Evolutionary conservation across 2,329 filamentous ascomycete genomes (phyloP).

Genomic region (Aspergillus sergii): DNA sequence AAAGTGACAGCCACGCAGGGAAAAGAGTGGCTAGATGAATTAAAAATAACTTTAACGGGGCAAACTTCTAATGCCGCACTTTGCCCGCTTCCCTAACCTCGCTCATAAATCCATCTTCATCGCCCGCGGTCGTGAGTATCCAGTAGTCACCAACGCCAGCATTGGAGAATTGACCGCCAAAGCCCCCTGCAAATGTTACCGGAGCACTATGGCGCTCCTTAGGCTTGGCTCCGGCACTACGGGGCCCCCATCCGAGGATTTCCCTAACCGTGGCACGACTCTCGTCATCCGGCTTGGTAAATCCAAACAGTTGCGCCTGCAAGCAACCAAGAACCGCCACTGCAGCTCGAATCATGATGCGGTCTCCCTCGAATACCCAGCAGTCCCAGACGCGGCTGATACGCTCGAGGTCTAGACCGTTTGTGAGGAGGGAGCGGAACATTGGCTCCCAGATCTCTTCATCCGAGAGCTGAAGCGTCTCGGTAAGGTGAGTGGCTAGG

Average conservation of each 20-base stretch:
- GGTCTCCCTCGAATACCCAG: constrained; percentile 63
- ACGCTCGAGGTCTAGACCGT: constrained; percentile 55
- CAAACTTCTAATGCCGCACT: constrained; percentile 27
- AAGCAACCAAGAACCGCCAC: constrained; percentile 48
- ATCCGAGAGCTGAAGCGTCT: constrained; percentile 42
- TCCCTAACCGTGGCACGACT: constrained; percentile 35
- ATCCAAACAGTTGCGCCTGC: constrained; percentile 45
- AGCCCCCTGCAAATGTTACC: constrained; percentile 32
- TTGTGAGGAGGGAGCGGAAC: constrained; percentile 56
- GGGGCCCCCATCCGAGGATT: constrained; percentile 42
- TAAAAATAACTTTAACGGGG: neutral
- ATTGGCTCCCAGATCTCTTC: constrained; percentile 56
- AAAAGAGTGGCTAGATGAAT: neutral
- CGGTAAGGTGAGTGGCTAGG: constrained; percentile 55
- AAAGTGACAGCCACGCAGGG: neutral
- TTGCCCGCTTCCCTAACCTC: constrained; percentile 48
- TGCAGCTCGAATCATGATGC: constrained; percentile 48
- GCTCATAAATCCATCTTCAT: constrained; percentile 47
- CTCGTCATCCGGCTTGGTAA: constrained; percentile 41
- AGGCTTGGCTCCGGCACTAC: constrained; percentile 32
- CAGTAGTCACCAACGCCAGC: constrained; percentile 44
- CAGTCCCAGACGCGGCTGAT: constrained; percentile 63
- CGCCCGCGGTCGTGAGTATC: constrained; percentile 40
- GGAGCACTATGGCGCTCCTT: constrained; percentile 42
- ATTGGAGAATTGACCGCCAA: constrained; percentile 39